Conservation (phyloP, 2,329 filamentous ascomycete genomes). For the Fusarium sp. region DNA sequence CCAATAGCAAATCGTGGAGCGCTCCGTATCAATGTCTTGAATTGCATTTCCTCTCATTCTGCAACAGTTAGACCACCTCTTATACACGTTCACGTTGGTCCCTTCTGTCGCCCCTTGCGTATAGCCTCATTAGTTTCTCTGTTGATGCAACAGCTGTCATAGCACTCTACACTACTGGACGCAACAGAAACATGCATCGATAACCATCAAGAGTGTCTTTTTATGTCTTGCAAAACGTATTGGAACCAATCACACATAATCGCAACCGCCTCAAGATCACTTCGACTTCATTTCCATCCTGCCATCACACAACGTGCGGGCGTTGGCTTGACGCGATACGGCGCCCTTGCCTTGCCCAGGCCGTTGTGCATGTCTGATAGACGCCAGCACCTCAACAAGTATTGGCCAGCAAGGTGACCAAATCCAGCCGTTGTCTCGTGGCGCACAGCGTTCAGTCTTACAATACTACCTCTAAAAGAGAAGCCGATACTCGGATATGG, state of each 20-base stretch:
- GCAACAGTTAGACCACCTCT: constrained; percentile 21
- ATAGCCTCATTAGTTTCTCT: constrained; percentile 29
- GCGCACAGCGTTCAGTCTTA: constrained; percentile 18
- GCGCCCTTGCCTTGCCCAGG: constrained; percentile 34
- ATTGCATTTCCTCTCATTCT: constrained; percentile 21
- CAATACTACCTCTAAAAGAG: background rate
- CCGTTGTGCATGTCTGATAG: constrained; percentile 30
- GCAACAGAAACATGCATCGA: constrained; percentile 24
- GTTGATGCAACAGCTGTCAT: constrained; percentile 13
- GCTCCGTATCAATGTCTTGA: constrained; percentile 13
- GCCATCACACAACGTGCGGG: constrained; percentile 45
- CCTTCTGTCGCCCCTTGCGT: constrained; percentile 32
- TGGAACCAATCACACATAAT: constrained; percentile 22
- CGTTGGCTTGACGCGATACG: constrained; percentile 30
- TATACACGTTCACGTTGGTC: constrained; percentile 7
- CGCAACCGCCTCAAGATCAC: constrained; percentile 13
- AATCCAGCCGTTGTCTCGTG: constrained; percentile 39
- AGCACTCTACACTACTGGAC: constrained; percentile 2
- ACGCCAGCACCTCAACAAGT: constrained; percentile 30
- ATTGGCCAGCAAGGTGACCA: constrained; percentile 26
- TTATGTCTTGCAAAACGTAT: constrained; percentile 29
- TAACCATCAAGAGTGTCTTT: constrained; percentile 6
- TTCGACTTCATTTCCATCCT: constrained; percentile 24
- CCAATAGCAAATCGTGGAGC: background rate
- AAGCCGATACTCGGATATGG: constrained; percentile 3